These are phyloP conservation scores for Setaria italica DNA, from an alignment of 202 grass and related monocot species.

Conservation along the genomic window DNA sequence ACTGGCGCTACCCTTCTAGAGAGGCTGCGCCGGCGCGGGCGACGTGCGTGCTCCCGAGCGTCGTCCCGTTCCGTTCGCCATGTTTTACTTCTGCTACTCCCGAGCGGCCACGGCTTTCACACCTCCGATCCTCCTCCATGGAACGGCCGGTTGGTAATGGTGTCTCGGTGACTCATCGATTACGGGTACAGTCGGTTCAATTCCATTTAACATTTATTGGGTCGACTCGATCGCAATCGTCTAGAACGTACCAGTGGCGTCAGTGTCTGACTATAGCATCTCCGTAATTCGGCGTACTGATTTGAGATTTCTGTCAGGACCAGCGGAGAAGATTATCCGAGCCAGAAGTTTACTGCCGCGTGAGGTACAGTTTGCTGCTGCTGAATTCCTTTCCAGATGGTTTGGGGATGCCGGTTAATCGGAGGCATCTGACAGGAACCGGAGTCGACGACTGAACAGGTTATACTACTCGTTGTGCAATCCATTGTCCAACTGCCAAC, in stretches of 20 bases:
- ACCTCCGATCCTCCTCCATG: neutral
- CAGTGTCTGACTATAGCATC: constrained; percentile 3
- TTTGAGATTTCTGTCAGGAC: neutral
- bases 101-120: constrained; percentile 20
- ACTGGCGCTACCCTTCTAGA: constrained; percentile 13
- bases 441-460: neutral
- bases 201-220: constrained; percentile 24
- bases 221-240: neutral
- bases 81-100: constrained; percentile 16
- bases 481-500: neutral
- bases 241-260: constrained; percentile 35
- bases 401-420: neutral
- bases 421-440: neutral
- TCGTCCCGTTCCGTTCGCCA: neutral
- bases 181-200: neutral
- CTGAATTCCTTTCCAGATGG: neutral
- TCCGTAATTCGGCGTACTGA: neutral
- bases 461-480: neutral
- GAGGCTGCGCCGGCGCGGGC: neutral
- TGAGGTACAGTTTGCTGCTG: neutral
- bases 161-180: neutral
- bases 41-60: constrained; percentile 2
- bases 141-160: too few relatives aligned
- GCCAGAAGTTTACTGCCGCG: neutral
- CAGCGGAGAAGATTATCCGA: neutral